These are phyloP conservation scores for Trametes sp. DNA, from an alignment of 1,284 basidiomycete genomes.

Conservation along the genomic window DNA sequence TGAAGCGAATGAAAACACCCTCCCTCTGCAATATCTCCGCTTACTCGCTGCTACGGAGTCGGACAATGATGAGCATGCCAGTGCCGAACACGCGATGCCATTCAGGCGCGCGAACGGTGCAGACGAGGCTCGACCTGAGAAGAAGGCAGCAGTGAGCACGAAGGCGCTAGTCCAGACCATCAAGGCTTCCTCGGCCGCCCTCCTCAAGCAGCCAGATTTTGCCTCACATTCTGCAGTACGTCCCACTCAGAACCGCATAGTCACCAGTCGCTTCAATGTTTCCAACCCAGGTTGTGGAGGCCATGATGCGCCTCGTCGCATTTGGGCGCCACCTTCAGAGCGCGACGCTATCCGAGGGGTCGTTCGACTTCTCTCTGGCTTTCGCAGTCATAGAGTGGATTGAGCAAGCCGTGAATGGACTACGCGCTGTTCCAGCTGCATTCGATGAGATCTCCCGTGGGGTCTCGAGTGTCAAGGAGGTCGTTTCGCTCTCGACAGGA, in stretches of 20 bases:
- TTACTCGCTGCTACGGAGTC: conserved; percentile 15
- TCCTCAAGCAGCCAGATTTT: conserved; percentile 8
- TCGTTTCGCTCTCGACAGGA: conserved; percentile 32
- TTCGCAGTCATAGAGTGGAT: conserved; percentile 31
- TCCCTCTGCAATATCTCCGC: conserved; percentile 16
- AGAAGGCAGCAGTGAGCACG: conserved; percentile 7
- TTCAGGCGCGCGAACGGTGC: background rate
- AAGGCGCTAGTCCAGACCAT: conserved; percentile 16
- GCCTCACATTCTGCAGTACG: conserved; percentile 8
- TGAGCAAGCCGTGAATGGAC: conserved; percentile 2
- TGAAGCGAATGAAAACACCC: background rate
- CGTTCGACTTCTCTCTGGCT: conserved; percentile 34
- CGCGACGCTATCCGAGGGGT: background rate
- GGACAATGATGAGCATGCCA: conserved; percentile 10
- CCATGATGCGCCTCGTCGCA: conserved; percentile 12
- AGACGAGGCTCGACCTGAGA: conserved; percentile 15
- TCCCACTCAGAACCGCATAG: background rate
- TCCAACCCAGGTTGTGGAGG: conserved; percentile 18
- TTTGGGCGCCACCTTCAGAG: conserved; percentile 26
- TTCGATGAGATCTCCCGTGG: conserved; percentile 8
- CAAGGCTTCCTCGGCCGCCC: conserved; percentile 3
- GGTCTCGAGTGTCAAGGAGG: conserved; percentile 10
- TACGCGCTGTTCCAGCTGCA: background rate
- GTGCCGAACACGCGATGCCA: background rate
- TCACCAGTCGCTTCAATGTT: too few species aligned